These are phyloP conservation scores for Hordeum marinum DNA, from an alignment of 176 grass and related monocot genomes.

Conservation along the genomic window DNA sequence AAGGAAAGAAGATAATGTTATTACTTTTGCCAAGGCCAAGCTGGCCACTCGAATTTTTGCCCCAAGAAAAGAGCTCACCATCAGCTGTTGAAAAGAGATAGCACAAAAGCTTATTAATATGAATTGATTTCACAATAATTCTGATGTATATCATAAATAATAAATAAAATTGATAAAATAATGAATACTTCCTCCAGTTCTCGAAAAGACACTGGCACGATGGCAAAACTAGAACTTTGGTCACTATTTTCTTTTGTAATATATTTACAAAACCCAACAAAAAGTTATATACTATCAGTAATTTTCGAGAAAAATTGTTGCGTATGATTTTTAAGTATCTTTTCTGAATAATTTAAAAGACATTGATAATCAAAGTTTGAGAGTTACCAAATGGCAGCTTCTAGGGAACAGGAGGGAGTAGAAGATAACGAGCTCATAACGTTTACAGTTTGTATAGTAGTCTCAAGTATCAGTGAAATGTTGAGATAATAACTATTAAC, in stretches of 20 bases:
- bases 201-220: neutral
- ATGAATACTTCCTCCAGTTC: neutral
- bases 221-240: neutral
- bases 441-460: neutral
- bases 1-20: conserved; percentile 1
- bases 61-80: conserved; percentile 83
- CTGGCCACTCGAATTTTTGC: conserved; percentile 89
- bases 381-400: neutral
- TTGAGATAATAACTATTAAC: neutral
- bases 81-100: conserved; percentile 39
- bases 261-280: neutral
- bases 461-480: neutral
- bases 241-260: neutral
- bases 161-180: neutral
- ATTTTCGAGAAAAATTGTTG: neutral
- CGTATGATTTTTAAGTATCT: neutral
- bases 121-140: neutral
- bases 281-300: neutral
- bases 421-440: neutral
- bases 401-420: neutral
- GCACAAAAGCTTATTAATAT: conserved; percentile 9
- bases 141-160: neutral
- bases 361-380: neutral
- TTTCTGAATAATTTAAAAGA: neutral
- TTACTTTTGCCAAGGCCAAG: conserved; percentile 98